phyloP scores from a whole-genome alignment of 257 asterid species.

The Lithospermum erythrorhizon region DNA sequence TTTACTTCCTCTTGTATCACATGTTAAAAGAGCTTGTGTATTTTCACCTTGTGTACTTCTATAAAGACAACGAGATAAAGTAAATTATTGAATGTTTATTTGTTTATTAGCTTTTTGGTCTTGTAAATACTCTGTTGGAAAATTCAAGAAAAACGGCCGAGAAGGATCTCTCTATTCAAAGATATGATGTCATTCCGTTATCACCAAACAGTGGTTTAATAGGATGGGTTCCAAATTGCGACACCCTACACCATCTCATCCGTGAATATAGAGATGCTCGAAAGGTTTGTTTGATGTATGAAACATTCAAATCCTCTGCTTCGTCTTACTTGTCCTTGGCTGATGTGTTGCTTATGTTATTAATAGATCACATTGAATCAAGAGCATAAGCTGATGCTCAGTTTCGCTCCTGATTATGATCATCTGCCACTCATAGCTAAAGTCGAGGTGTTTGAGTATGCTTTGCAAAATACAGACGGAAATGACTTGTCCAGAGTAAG shows the following conservation, averaged over 20 bases:
- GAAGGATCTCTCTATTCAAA: constrained; percentile 87
- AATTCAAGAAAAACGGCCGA: constrained; percentile 92
- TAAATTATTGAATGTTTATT: constrained; percentile 11
- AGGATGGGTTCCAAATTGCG: constrained; percentile 98
- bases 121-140: constrained; percentile 81
- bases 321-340: constrained; percentile 11
- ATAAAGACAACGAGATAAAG: background rate
- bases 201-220: constrained; percentile 97
- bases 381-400: constrained; percentile 95
- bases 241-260: constrained; percentile 88
- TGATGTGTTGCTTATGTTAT: constrained; percentile 16
- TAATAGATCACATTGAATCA: constrained; percentile 82
- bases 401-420: constrained; percentile 96
- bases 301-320: constrained; percentile 2
- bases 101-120: constrained; percentile 71
- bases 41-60: background rate
- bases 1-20: background rate
- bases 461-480: constrained; percentile 91
- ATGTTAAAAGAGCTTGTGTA: no score
- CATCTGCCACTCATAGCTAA: constrained; percentile 88
- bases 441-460: constrained; percentile 97
- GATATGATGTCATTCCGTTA: constrained; percentile 91
- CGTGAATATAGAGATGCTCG: constrained; percentile 96
- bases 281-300: constrained; percentile 41
- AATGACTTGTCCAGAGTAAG: constrained; percentile 90